These are phyloP conservation scores for Ganoderma resinaceum DNA, from an alignment of 1,284 basidiomycete genomes.

Conservation along the genomic window DNA sequence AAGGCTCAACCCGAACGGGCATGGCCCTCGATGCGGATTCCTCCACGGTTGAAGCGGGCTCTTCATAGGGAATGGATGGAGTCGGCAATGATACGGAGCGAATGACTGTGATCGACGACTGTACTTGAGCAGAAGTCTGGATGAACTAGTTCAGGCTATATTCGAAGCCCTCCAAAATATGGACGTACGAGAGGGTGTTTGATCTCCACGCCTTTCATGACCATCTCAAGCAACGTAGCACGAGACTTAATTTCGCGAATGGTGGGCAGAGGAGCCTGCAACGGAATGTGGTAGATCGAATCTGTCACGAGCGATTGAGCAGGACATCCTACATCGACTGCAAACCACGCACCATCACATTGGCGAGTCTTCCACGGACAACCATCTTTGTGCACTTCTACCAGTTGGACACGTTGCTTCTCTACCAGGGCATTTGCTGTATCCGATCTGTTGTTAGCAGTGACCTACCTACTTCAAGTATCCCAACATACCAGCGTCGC, in stretches of 20 bases:
- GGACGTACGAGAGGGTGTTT: constrained; percentile 73
- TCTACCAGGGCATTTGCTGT: constrained; percentile 72
- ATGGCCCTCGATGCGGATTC: constrained; percentile 12
- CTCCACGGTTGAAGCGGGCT: constrained; percentile 17
- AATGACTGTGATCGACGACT: constrained; percentile 40
- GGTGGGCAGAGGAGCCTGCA: constrained; percentile 67
- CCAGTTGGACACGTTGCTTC: constrained; percentile 69
- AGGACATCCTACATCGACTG: background rate
- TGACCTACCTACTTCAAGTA: constrained; percentile 36
- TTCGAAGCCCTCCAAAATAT: background rate
- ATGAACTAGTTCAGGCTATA: background rate
- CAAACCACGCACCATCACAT: constrained; percentile 67
- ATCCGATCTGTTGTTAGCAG: constrained; percentile 29
- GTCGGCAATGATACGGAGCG: constrained; percentile 37
- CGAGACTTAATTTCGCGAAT: constrained; percentile 63
- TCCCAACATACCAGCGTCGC: constrained; percentile 71
- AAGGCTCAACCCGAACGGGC: constrained; percentile 43
- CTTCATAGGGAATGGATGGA: constrained; percentile 19
- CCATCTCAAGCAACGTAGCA: constrained; percentile 58
- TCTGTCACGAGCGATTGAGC: constrained; percentile 47
- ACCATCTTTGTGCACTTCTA: constrained; percentile 76
- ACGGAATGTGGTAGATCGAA: constrained; percentile 76
- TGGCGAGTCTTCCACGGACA: constrained; percentile 84
- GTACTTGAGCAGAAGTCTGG: constrained; percentile 45
- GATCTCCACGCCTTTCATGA: constrained; percentile 60